Percentiles rank a stretch among this genome's conserved stretches.
These are phyloP conservation scores for Mortierella antarctica DNA, from an alignment of 192 early-diverging fungal species.

Conservation along the genomic window DNA sequence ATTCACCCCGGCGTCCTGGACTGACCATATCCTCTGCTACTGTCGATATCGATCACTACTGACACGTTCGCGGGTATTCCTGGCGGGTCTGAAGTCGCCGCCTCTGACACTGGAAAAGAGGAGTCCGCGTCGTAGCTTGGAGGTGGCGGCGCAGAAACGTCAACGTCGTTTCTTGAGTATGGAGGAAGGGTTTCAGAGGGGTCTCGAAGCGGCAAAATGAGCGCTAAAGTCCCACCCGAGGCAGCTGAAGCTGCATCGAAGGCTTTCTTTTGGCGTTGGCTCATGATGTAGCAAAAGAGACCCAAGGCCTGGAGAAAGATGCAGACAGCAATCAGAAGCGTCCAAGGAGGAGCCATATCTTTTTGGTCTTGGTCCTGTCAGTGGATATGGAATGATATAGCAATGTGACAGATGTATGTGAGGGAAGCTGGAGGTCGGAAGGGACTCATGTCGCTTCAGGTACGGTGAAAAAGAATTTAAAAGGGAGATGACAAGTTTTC, in stretches of 20 bases:
- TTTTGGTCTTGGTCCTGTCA: not conserved
- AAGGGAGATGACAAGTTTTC: no score
- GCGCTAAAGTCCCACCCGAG: not conserved
- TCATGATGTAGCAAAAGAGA: constrained; percentile 9
- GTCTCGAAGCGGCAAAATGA: not conserved
- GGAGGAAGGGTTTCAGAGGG: constrained; percentile 7
- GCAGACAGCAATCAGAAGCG: not conserved
- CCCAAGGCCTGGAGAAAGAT: not conserved
- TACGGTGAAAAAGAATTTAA: not conserved
- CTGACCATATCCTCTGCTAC: no score
- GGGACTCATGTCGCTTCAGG: not conserved
- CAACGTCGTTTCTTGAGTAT: not conserved
- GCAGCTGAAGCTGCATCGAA: not conserved
- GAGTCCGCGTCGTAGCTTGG: not conserved
- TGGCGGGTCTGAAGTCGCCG: no score
- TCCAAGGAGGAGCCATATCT: not conserved
- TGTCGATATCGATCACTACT: no score
- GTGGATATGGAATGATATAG: no score
- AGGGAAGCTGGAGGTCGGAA: not conserved
- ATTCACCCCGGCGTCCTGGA: no score
- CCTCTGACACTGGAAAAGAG: no score
- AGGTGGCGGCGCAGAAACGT: not conserved
- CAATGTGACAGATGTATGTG: no score
- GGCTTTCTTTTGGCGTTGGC: constrained; percentile 5
- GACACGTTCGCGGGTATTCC: no score